These are phyloP conservation scores for Apiospora malaysiana DNA, from an alignment of 2,329 filamentous ascomycete genomes.

Conservation along the genomic window DNA sequence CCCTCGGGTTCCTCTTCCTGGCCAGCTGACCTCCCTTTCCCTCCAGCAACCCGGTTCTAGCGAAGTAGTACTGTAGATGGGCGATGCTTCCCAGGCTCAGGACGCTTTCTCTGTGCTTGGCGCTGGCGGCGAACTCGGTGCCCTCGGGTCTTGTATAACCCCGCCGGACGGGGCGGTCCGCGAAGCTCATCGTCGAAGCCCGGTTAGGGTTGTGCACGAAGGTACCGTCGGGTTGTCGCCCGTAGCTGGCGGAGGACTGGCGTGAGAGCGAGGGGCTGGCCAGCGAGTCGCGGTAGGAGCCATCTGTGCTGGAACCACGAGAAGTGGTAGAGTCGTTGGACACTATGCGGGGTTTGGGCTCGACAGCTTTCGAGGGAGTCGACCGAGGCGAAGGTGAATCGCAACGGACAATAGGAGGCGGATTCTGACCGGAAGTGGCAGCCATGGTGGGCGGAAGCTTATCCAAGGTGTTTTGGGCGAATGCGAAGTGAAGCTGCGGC, in stretches of 20 bases:
- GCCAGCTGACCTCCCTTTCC: conserved; percentile 89
- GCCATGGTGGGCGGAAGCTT: conserved; percentile 40
- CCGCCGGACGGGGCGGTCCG: conserved; percentile 57
- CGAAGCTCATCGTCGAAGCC: conserved; percentile 53
- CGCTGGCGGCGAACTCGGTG: conserved; percentile 89
- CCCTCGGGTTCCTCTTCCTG: conserved; percentile 69
- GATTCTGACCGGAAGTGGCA: conserved; percentile 40
- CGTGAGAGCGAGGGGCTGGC: conserved; percentile 62
- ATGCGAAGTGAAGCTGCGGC: not conserved
- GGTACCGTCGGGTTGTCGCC: conserved; percentile 51
- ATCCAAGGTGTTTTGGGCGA: not conserved
- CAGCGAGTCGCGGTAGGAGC: conserved; percentile 58
- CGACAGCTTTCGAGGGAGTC: conserved; percentile 67
- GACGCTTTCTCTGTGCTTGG: conserved; percentile 89
- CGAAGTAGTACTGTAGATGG: conserved; percentile 98
- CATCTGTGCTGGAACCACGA: conserved; percentile 58
- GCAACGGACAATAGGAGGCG: conserved; percentile 50
- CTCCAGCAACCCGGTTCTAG: conserved; percentile 88
- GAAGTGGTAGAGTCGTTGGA: conserved; percentile 68
- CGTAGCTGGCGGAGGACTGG: conserved; percentile 67
- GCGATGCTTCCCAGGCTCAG: conserved; percentile 96
- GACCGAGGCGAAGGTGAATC: conserved; percentile 70
- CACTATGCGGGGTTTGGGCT: conserved; percentile 65
- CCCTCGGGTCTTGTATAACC: conserved; percentile 89
- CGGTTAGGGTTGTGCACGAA: conserved; percentile 47